Evolutionary conservation across 257 asterid species (phyloP).

Genomic region (Fraxinus quadrangulata): DNA sequence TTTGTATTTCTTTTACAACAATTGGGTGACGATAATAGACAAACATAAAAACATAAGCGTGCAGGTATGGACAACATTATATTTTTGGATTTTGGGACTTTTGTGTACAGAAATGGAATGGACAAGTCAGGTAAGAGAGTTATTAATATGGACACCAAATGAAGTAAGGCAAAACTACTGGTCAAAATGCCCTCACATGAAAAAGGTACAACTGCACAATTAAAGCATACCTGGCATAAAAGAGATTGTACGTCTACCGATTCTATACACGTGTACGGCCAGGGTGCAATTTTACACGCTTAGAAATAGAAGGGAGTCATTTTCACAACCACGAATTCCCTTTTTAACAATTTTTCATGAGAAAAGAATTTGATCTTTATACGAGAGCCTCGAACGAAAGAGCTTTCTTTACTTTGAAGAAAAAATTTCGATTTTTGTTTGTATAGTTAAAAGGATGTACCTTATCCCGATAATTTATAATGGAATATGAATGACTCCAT

Average conservation of each 20-base stretch:
- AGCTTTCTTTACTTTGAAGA: too few relatives aligned
- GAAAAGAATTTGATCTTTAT: too few relatives aligned
- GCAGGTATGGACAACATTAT: neutral
- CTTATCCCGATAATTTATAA: too few relatives aligned
- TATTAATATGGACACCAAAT: conserved; percentile 21
- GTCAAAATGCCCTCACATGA: conserved; percentile 45
- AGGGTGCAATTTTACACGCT: conserved; percentile 24
- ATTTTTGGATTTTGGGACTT: conserved; percentile 1
- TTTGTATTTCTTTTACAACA: neutral
- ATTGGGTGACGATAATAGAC: conserved; percentile 6
- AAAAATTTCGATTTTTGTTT: too few relatives aligned
- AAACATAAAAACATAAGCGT: neutral
- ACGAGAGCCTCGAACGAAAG: too few relatives aligned
- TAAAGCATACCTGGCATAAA: conserved; percentile 30
- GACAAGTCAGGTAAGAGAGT: conserved; percentile 26
- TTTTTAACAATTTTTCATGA: too few relatives aligned
- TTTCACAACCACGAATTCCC: too few relatives aligned
- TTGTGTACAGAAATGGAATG: neutral
- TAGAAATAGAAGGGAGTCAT: too few relatives aligned
- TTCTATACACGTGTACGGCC: conserved; percentile 46
- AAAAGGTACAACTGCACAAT: conserved; percentile 29
- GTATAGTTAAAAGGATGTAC: too few relatives aligned
- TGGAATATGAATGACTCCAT: too few relatives aligned
- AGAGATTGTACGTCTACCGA: conserved; percentile 32
- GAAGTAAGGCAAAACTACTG: conserved; percentile 29